Evolutionary conservation across 2,329 filamentous ascomycete species (phyloP).

Genomic region (Clarireedia monteithiana): DNA sequence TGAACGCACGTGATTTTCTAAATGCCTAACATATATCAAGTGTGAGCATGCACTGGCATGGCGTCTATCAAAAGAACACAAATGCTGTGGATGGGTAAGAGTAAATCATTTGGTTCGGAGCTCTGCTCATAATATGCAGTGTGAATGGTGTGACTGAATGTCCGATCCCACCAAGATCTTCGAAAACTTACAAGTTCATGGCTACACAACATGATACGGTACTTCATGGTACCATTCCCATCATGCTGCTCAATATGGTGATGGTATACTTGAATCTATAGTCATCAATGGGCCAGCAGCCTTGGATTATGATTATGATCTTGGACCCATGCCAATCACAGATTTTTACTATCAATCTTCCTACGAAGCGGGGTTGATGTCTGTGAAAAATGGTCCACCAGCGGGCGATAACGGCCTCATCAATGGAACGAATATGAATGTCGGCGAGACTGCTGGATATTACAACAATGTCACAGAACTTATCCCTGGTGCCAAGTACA

Average conservation of each 20-base stretch:
- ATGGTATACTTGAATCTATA: slow-evolving; percentile 44
- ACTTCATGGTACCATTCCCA: slow-evolving; percentile 42
- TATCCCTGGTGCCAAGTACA: slow-evolving; percentile 2
- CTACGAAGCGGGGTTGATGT: slow-evolving; percentile 30
- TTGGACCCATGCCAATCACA: background rate
- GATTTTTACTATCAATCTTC: slow-evolving; percentile 25
- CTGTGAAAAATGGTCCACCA: background rate
- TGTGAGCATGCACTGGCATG: slow-evolving; percentile 36
- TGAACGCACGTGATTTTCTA: background rate
- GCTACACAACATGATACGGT: slow-evolving; percentile 22
- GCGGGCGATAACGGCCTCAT: slow-evolving; percentile 37
- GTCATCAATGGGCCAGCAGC: slow-evolving; percentile 6
- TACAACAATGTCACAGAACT: background rate
- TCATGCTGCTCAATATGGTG: slow-evolving; percentile 35
- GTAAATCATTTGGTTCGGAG: background rate
- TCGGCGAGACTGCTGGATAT: background rate
- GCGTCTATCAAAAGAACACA: slow-evolving; percentile 33
- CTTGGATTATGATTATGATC: slow-evolving; percentile 35
- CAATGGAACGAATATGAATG: slow-evolving; percentile 33
- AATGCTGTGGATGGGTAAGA: slow-evolving; percentile 32
- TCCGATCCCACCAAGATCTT: slow-evolving; percentile 39
- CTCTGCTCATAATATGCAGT: slow-evolving; percentile 8
- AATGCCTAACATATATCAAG: slow-evolving; percentile 18
- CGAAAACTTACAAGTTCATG: slow-evolving; percentile 33
- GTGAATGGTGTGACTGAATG: slow-evolving; percentile 28